Evolutionary conservation across 768 basidiomycete genomes (phyloP), one percentile per base, ranked within the genome.

Genomic region (Lactarius sp.): DNA sequence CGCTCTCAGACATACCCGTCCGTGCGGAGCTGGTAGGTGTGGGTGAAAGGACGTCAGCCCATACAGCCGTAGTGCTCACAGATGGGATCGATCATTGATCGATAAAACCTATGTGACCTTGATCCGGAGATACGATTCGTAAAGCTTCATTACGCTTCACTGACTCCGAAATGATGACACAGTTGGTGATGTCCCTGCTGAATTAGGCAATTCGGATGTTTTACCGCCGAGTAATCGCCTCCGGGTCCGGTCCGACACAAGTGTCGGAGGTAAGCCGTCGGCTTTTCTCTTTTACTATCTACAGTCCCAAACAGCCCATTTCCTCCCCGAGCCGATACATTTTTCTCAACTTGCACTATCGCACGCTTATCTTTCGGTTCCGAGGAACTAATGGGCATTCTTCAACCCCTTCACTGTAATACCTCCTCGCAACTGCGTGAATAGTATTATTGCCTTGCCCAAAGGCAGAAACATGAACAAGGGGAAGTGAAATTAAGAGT

Each of bases 171-270:
- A 13, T 5, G 9, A 18, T 47, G 3, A 57, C 33, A 8, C 52
- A 64, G 55, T 59, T 36, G 53, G 62, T 9, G 46, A 59, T 33
- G 27, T 50, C 46, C 10, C 31, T 64, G 33, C 62, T 37, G 57
- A 41, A 59, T 55, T 7, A n/a, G 58, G 62, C 14, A 52, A 14
- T 7, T 37, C 41, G 50, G 58, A 5, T 49, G 20, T 59, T 50
- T 54, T 47, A 41, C 31, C 27, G 27, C 27, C 27, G 27, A 27
- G 27, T 27, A 27, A 27, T 27, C 14, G 12, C n/a, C 14, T n/a
- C 27, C 22, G 22, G 20, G n/a, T 27, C 42, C 5, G 54, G 3
- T 16, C 10, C 46, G 8, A 16, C 12, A 13, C 22, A 12, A 5
- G 12, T 55, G 31, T 4, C 50, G 27, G 50, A 31, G 50, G 31